These are phyloP conservation scores for Alternaria panax DNA, from an alignment of 2,329 filamentous ascomycete genomes.

Conservation along the genomic window DNA sequence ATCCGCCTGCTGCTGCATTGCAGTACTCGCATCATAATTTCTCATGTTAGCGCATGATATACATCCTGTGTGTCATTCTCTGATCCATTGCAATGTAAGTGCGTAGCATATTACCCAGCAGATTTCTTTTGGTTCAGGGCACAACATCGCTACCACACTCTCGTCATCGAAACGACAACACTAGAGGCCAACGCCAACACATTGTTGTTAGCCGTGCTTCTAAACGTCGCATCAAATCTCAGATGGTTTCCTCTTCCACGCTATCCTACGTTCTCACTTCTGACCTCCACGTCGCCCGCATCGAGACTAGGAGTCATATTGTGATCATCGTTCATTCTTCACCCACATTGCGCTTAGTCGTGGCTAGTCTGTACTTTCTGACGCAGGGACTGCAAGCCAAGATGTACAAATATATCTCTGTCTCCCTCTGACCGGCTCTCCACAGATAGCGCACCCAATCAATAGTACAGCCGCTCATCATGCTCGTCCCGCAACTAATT, in stretches of 20 bases:
- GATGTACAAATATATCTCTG: conserved; percentile 1
- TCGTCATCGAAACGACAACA: background rate
- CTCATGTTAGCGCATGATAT: background rate
- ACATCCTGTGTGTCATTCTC: background rate
- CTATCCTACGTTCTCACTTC: background rate
- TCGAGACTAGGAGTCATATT: background rate
- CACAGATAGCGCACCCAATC: background rate
- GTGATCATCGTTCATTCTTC: background rate
- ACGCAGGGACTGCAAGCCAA: background rate
- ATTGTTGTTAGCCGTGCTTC: background rate
- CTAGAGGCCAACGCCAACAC: background rate
- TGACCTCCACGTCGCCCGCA: background rate
- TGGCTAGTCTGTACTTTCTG: background rate
- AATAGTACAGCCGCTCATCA: conserved; percentile 5
- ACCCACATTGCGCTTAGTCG: background rate
- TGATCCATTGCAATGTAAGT: background rate
- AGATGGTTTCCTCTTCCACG: background rate
- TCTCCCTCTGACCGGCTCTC: conserved; percentile 4
- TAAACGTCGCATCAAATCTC: background rate
- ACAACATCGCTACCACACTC: background rate
- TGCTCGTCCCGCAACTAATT: conserved; percentile 9
- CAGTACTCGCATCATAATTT: background rate
- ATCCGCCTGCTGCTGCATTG: background rate
- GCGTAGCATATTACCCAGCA: background rate
- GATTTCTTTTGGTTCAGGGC: conserved; percentile 1